Evolutionary conservation across 2,329 filamentous ascomycete species (phyloP).

Genomic region (Talaromyces amestolkiae): DNA sequence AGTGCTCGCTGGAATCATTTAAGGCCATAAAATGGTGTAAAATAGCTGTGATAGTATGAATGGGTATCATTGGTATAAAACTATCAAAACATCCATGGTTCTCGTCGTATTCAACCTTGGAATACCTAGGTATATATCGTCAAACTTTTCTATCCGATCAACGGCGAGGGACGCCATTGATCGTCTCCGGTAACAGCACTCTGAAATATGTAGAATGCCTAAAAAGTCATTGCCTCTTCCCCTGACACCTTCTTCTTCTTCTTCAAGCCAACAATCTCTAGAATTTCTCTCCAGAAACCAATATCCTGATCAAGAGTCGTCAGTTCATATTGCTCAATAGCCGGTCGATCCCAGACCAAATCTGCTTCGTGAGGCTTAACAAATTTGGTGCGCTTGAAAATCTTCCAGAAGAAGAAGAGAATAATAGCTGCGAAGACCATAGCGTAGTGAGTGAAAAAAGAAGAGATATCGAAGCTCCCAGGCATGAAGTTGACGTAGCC

Average conservation of each 20-base stretch:
- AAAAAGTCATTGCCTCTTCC: background rate
- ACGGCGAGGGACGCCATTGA: too few relatives aligned
- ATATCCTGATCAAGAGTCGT: conserved; percentile 16
- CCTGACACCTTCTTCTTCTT: conserved; percentile 4
- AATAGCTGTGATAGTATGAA: background rate
- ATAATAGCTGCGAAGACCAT: conserved; percentile 70
- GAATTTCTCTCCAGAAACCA: conserved; percentile 16
- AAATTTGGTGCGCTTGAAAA: conserved; percentile 52
- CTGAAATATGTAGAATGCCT: background rate
- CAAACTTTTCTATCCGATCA: background rate
- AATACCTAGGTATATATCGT: background rate
- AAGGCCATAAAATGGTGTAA: background rate
- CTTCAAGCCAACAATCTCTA: conserved; percentile 2
- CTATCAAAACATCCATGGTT: background rate
- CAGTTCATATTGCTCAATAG: conserved; percentile 57
- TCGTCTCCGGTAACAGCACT: too few relatives aligned
- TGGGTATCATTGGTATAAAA: conserved; percentile 1
- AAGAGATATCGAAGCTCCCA: conserved; percentile 64
- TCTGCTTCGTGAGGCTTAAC: conserved; percentile 60
- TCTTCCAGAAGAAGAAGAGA: conserved; percentile 66
- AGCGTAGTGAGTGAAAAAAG: conserved; percentile 71
- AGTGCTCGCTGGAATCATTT: background rate
- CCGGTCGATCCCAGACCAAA: conserved; percentile 69
- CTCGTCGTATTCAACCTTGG: background rate
- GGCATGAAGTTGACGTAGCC: conserved; percentile 70